Evolutionary conservation across 2,329 filamentous ascomycete species (phyloP), one percentile per base, ranked within the genome.

Genomic region (Diaporthe ilicicola): DNA sequence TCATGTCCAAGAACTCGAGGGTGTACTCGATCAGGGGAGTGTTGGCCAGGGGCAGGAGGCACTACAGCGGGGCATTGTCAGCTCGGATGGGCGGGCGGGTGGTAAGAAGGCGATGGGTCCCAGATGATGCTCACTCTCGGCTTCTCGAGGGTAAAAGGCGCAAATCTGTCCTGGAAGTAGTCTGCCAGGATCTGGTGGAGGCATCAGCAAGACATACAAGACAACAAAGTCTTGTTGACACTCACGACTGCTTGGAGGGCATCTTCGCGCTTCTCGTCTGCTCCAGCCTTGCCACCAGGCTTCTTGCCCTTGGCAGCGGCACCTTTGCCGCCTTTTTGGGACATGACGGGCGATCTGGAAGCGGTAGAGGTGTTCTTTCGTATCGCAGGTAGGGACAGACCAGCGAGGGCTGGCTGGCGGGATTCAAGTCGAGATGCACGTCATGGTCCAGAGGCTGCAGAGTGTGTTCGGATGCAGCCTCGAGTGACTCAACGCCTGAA

Each of bases 1-100:
- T 94, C 87, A 95, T 95, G 74, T 94, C 94, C 0, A 99, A 90
- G 78, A 97, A 98, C 79, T 98, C 95, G 77, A 98, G 91, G 4
- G 95, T 98, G 81, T 99, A 98, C 82, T 99, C 96, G 83, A 99
- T 97, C 74, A 99, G 86, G 44, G 96, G 95, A 1, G 92, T 95
- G 81, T 98, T 98, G 72, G 94, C 96, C 72, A 99, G 88, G 13
- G 95, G 94, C 8, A 99, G 87, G 39, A 99, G 91, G 84, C 96
- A 98, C 93, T 97, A 77, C 37, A 59, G 65, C 39, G 67, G 56
- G 32, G 50, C 19, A 37, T n/a, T 24, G 70, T 75, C 68, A 77
- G 74, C 61, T 12, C 27, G 68, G 72, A 64, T 34, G 24, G 55
- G 29, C 3, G 42, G 34, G 24, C 2, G 24, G 32, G 55, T 53